phyloP scores from a whole-genome alignment of 116 monocot genomes.

The Papilionanthe hybrid region DNA sequence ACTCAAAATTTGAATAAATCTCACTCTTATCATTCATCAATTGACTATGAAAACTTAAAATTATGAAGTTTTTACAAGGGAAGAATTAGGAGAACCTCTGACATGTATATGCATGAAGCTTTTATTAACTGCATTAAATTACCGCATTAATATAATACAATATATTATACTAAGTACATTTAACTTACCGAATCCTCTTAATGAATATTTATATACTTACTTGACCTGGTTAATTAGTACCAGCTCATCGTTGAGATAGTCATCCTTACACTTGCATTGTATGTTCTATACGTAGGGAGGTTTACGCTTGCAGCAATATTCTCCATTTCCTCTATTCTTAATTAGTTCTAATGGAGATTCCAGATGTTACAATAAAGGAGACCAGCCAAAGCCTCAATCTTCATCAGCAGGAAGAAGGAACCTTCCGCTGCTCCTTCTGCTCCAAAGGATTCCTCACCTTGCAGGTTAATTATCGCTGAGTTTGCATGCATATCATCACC shows the following conservation, averaged over 20 bases:
- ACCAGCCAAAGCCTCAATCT: neutral
- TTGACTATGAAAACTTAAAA: no score
- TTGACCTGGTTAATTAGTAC: no score
- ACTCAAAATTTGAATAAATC: no score
- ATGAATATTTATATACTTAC: no score
- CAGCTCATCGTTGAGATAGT: no score
- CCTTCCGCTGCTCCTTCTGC: conserved; percentile 5
- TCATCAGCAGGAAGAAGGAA: neutral
- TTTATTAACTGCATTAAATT: neutral
- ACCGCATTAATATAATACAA: neutral
- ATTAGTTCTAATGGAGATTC: neutral
- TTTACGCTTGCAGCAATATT: no score
- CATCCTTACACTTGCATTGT: neutral
- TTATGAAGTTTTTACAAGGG: no score
- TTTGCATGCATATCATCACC: no score
- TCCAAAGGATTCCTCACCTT: conserved; percentile 1
- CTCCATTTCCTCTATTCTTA: neutral
- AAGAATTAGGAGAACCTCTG: no score
- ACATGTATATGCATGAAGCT: neutral
- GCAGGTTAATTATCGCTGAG: neutral
- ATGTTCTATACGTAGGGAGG: neutral
- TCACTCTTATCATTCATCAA: no score
- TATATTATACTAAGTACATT: neutral
- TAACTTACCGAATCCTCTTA: no score
- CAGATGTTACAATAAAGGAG: neutral